phyloP scores from a whole-genome alignment of 148 eudicot species.

The Fagopyrum homotropicum region DNA sequence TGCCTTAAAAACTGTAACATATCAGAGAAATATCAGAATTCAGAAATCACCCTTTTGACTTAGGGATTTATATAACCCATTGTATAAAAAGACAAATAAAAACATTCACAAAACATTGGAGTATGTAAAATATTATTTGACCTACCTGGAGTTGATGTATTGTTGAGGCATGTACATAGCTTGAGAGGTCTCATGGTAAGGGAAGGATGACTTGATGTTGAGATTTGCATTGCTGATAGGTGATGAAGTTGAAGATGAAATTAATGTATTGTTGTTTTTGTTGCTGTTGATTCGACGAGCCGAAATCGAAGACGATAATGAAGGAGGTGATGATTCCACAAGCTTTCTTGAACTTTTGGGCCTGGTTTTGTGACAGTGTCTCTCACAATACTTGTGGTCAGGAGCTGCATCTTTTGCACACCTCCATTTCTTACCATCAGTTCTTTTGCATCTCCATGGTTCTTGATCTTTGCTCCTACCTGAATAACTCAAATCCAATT shows the following conservation, averaged over 20 bases:
- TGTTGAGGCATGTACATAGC: slow-evolving; percentile 11
- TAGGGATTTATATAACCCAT: background rate
- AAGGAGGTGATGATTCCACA: slow-evolving; percentile 50
- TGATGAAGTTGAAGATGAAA: slow-evolving; percentile 7
- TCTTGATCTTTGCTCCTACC: slow-evolving; percentile 42
- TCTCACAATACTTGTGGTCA: slow-evolving; percentile 77
- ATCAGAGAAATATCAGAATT: slow-evolving; percentile 1
- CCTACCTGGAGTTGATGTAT: slow-evolving; percentile 18
- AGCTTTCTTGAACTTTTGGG: slow-evolving; percentile 93
- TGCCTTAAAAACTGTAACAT: slow-evolving; percentile 8
- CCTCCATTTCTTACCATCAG: slow-evolving; percentile 87
- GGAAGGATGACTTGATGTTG: background rate
- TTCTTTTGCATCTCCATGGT: slow-evolving; percentile 84
- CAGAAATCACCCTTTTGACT: background rate
- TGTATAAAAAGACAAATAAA: background rate
- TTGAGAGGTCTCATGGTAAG: background rate
- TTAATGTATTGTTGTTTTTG: background rate
- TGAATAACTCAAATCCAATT: slow-evolving; percentile 3
- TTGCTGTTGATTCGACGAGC: background rate
- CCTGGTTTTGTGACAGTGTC: slow-evolving; percentile 60
- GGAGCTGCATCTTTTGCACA: slow-evolving; percentile 76
- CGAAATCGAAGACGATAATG: background rate
- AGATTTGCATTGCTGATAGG: background rate
- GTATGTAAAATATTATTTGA: slow-evolving; percentile 10
- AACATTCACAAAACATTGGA: slow-evolving; percentile 3